phyloP scores from a whole-genome alignment of 257 asterid genomes.

The Ilex aquifolium region DNA sequence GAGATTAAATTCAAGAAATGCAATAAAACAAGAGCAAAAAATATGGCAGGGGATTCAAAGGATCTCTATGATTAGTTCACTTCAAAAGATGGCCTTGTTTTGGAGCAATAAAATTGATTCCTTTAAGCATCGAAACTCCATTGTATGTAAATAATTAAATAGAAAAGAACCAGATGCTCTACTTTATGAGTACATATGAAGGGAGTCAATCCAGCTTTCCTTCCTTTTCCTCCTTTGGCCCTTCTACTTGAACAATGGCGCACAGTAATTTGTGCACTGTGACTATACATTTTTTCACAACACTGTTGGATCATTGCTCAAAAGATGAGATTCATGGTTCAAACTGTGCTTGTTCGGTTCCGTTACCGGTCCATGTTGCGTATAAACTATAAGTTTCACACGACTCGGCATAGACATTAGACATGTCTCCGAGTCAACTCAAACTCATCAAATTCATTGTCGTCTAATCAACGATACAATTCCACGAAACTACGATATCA shows the following conservation, averaged over 20 bases:
- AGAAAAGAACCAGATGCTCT: conserved; percentile 57
- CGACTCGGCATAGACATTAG: no score
- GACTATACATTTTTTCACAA: no score
- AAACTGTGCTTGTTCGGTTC: no score
- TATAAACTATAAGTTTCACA: no score
- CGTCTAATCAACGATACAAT: no score
- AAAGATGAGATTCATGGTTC: no score
- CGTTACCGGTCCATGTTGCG: no score
- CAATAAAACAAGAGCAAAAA: neutral
- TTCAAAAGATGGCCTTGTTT: conserved; percentile 13
- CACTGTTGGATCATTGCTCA: no score
- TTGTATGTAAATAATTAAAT: conserved; percentile 24
- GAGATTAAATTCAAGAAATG: conserved; percentile 1
- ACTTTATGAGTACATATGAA: conserved; percentile 20
- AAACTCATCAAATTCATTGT: no score
- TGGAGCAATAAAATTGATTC: conserved; percentile 19
- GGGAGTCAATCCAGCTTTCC: conserved; percentile 17
- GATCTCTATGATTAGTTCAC: conserved; percentile 16
- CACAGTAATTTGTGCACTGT: no score
- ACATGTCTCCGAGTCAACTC: no score
- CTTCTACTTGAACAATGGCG: neutral
- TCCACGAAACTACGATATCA: no score
- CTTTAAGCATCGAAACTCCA: conserved; percentile 16
- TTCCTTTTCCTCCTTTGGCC: conserved; percentile 5
- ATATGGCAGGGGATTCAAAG: conserved; percentile 25